Evolutionary conservation across 2,329 filamentous ascomycete species (phyloP).

Genomic region (Lomentospora prolificans): DNA sequence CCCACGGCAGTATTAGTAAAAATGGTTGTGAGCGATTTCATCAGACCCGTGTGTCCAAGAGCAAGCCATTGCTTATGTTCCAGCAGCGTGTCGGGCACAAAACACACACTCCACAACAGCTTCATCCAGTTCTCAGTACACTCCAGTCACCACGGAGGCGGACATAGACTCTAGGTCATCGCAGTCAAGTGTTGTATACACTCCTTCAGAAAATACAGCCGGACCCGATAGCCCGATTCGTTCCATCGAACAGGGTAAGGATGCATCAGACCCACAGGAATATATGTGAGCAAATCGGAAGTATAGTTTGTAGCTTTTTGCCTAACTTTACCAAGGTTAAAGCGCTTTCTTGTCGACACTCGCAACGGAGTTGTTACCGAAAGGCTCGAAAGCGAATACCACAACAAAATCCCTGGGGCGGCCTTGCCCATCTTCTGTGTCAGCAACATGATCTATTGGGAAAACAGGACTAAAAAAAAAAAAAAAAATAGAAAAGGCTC

Average conservation of each 20-base stretch:
- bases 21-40: too few species aligned
- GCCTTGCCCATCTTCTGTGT: constrained; percentile 30
- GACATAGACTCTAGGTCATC: too few species aligned
- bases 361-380: constrained; percentile 26
- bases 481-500: constrained; percentile 14
- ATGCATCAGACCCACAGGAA: neutral
- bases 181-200: too few species aligned
- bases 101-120: too few species aligned
- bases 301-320: neutral
- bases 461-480: constrained; percentile 20
- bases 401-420: constrained; percentile 13
- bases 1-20: too few species aligned
- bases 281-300: neutral
- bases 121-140: too few species aligned
- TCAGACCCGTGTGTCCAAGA: too few species aligned
- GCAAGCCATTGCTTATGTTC: too few species aligned
- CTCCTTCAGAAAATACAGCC: too few species aligned
- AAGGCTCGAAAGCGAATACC: constrained; percentile 21
- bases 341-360: constrained; percentile 23
- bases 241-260: neutral
- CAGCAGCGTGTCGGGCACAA: too few species aligned
- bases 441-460: constrained; percentile 33
- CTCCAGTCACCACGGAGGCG: too few species aligned
- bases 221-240: neutral
- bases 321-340: constrained; percentile 16